These are phyloP conservation scores for Tricladium varicosporioides DNA, from an alignment of 2,329 filamentous ascomycete species.

Conservation along the genomic window DNA sequence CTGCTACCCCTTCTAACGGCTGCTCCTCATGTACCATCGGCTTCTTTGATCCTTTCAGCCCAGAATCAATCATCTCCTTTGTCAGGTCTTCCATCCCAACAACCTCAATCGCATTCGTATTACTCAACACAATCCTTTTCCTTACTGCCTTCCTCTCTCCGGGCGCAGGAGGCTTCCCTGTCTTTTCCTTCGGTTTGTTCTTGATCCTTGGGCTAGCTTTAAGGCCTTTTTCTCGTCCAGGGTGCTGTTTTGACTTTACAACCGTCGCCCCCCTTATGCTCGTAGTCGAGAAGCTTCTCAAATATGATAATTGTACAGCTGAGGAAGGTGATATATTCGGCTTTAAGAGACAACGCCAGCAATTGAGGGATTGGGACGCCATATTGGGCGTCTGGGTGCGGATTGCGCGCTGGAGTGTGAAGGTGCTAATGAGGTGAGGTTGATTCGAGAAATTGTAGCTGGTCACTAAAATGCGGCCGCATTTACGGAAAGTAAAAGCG, in stretches of 20 bases:
- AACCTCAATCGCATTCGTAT: slow-evolving; percentile 86
- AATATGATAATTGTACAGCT: slow-evolving; percentile 20
- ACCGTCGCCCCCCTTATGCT: slow-evolving; percentile 20
- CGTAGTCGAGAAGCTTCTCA: slow-evolving; percentile 23
- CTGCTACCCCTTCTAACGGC: no score
- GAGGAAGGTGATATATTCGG: slow-evolving; percentile 33
- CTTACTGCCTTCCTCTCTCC: slow-evolving; percentile 86
- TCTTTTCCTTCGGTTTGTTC: slow-evolving; percentile 43
- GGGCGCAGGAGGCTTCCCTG: slow-evolving; percentile 55
- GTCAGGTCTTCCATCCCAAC: slow-evolving; percentile 62
- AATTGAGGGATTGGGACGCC: slow-evolving; percentile 49
- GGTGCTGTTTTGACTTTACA: slow-evolving; percentile 7
- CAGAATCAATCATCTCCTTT: slow-evolving; percentile 54
- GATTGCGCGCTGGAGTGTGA: background rate
- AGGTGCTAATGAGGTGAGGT: background rate
- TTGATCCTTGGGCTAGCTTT: slow-evolving; percentile 38
- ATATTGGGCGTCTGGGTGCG: slow-evolving; percentile 36
- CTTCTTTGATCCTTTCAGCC: slow-evolving; percentile 49
- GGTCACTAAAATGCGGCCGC: slow-evolving; percentile 23
- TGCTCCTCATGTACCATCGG: slow-evolving; percentile 34
- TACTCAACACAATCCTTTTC: slow-evolving; percentile 88
- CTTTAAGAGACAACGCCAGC: slow-evolving; percentile 57
- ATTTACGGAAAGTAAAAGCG: slow-evolving; percentile 8
- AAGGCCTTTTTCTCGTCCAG: background rate
- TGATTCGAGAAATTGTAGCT: slow-evolving; percentile 9